phyloP scores from a whole-genome alignment of 2,329 filamentous ascomycete species.

The Blumeriella jaapii region DNA sequence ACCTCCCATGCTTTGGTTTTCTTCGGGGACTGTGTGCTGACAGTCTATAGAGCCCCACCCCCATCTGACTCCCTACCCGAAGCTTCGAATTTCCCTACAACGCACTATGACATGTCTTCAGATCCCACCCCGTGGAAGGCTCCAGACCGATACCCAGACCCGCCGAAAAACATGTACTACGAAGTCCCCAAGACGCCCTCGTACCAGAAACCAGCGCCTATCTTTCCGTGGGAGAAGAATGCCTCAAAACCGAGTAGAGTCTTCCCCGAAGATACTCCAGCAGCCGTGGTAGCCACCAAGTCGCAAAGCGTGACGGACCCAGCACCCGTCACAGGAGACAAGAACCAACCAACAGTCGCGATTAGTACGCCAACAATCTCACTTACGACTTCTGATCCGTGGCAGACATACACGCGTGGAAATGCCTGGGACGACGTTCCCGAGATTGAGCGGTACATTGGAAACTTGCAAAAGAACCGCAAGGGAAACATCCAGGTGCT shows the following conservation, averaged over 20 bases:
- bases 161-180: slow-evolving; percentile 82
- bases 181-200: slow-evolving; percentile 58
- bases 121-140: slow-evolving; percentile 66
- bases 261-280: slow-evolving; percentile 46
- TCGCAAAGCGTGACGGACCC: slow-evolving; percentile 26
- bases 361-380: slow-evolving; percentile 38
- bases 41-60: slow-evolving; percentile 35
- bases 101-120: slow-evolving; percentile 73
- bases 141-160: slow-evolving; percentile 66
- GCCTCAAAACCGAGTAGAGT: slow-evolving; percentile 51
- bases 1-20: slow-evolving; percentile 22
- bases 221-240: slow-evolving; percentile 85
- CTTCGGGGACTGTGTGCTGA: neutral
- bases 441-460: slow-evolving; percentile 80
- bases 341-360: slow-evolving; percentile 30
- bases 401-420: slow-evolving; percentile 59
- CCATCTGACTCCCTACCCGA: slow-evolving; percentile 65
- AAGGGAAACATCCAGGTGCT: slow-evolving; percentile 30
- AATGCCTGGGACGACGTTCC: slow-evolving; percentile 94
- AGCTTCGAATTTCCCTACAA: slow-evolving; percentile 68
- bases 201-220: slow-evolving; percentile 47
- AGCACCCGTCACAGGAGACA: slow-evolving; percentile 29
- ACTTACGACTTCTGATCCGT: slow-evolving; percentile 44
- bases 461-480: slow-evolving; percentile 55
- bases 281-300: slow-evolving; percentile 15